phyloP scores from a whole-genome alignment of 169 alveolate species.

The Neospora caninum region DNA sequence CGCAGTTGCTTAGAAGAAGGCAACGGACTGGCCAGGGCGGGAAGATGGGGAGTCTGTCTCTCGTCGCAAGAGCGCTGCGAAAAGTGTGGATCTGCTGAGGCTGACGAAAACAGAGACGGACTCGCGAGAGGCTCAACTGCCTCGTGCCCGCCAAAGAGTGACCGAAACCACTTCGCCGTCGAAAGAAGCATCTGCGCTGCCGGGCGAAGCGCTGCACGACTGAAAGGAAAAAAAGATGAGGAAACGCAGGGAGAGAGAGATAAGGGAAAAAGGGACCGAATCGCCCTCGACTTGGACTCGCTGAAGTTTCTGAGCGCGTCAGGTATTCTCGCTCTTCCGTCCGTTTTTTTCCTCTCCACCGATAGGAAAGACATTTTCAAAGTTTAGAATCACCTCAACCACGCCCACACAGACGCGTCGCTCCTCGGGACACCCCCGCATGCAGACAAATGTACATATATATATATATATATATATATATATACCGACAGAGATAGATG shows the following conservation, averaged over 20 bases:
- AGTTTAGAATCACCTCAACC: too few relatives aligned
- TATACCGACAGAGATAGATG: background rate
- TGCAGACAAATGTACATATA: background rate
- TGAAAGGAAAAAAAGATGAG: background rate
- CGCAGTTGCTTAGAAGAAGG: conserved; percentile 27
- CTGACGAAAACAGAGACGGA: too few relatives aligned
- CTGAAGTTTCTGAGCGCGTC: too few relatives aligned
- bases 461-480: background rate
- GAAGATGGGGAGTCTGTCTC: background rate
- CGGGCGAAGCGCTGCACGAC: conserved; percentile 9
- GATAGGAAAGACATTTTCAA: too few relatives aligned
- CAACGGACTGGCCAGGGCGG: conserved; percentile 1
- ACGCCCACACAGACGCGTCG: too few relatives aligned
- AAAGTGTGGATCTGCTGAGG: too few relatives aligned
- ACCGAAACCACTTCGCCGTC: background rate
- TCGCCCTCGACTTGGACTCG: too few relatives aligned
- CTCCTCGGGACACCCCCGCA: background rate
- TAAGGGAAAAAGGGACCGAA: background rate
- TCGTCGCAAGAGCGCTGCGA: background rate
- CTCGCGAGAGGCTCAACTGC: background rate
- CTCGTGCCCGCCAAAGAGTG: background rate
- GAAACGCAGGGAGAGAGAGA: background rate
- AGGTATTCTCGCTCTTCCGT: too few relatives aligned
- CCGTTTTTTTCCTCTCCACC: too few relatives aligned
- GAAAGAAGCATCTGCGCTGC: background rate